These are phyloP conservation scores for Acidomyces sp. DNA, from an alignment of 495 filamentous ascomycete species.

Conservation along the genomic window DNA sequence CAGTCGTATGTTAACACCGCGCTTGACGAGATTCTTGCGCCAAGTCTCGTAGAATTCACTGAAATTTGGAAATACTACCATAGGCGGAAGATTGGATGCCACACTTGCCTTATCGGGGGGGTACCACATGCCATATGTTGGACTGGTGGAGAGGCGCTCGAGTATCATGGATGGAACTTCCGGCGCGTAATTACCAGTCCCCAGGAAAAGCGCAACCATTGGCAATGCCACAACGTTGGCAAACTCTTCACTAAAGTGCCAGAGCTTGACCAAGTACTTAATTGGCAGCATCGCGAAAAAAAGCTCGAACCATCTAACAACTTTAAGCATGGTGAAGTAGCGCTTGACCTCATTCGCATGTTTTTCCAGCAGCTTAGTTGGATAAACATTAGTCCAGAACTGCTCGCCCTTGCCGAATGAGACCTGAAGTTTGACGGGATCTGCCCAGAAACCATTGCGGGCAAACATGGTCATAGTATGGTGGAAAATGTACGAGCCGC, in stretches of 20 bases:
- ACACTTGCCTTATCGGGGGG: conserved; percentile 47
- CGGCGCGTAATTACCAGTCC: conserved; percentile 55
- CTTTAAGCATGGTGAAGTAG: conserved; percentile 49
- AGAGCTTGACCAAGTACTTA: conserved; percentile 52
- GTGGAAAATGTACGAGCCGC: conserved; percentile 65
- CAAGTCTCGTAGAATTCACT: conserved; percentile 59
- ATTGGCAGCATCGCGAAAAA: conserved; percentile 64
- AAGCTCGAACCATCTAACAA: conserved; percentile 57
- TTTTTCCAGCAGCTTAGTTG: conserved; percentile 49
- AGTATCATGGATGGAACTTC: conserved; percentile 64
- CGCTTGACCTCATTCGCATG: conserved; percentile 53
- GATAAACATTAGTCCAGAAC: conserved; percentile 77
- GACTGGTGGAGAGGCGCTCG: conserved; percentile 63
- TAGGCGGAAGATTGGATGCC: conserved; percentile 57
- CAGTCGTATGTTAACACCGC: conserved; percentile 53
- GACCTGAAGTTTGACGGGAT: conserved; percentile 63
- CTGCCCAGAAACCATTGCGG: conserved; percentile 50
- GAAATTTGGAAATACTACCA: conserved; percentile 72
- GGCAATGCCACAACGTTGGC: conserved; percentile 59
- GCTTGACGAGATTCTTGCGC: conserved; percentile 44
- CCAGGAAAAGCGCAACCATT: conserved; percentile 66
- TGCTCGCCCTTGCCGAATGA: conserved; percentile 64
- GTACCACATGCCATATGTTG: conserved; percentile 66
- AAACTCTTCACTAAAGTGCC: conserved; percentile 63
- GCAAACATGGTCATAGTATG: conserved; percentile 71